Base-by-base conservation (phyloP, 345 rosid genomes). In the Gossypium mustelinum region DNA sequence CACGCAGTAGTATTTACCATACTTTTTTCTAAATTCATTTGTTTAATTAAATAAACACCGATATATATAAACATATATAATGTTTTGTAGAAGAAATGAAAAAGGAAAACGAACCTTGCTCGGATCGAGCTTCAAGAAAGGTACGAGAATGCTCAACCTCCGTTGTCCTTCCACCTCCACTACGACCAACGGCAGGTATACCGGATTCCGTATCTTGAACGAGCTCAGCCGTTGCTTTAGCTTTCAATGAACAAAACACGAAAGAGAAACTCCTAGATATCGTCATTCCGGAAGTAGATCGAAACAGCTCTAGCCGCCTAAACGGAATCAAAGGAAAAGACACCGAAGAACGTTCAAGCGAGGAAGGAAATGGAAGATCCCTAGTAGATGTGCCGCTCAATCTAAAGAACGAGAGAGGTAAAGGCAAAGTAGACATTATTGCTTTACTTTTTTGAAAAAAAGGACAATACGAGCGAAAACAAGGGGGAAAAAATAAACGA, bases 121-220 rank as follows among this genome's bases (percentile, higher is more conserved):
- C 97, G 39, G 87, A 85, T 39, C 82, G 85, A 17, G 86, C 98
- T 70, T 93, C 90, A 48, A 91, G 81, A 79, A 94, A 91, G 27
- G 91, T 83, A 73, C 92, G 92, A 4, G 89, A 82, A 79, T 86
- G 94, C 56, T 64, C 78, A 24, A 55, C 85, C 63, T 48, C 73
- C 60, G 60, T 6, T 39, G 27, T 27, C 58, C 34, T 68, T 18
- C 44, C 44, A 60, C 17, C 25, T 52, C 27, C 68, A 18, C 69
- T 75, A 5, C 77, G 69, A 52, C 81, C 80, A 12, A 67, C 73
- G 27, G 85, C 80, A 54, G 82, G 74, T 18, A 77, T 78, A 24
- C 52, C 52, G 34, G 87, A 84, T 48, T 87, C 90, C 83, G 83
- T 83, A 59, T 90, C 88, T 78, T 87, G 87, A 70, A 87, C 86